Evolutionary conservation across 2,329 filamentous ascomycete species (phyloP), one percentile per base, ranked within the genome.

Genomic region (Penicillium aurantiogriseum): DNA sequence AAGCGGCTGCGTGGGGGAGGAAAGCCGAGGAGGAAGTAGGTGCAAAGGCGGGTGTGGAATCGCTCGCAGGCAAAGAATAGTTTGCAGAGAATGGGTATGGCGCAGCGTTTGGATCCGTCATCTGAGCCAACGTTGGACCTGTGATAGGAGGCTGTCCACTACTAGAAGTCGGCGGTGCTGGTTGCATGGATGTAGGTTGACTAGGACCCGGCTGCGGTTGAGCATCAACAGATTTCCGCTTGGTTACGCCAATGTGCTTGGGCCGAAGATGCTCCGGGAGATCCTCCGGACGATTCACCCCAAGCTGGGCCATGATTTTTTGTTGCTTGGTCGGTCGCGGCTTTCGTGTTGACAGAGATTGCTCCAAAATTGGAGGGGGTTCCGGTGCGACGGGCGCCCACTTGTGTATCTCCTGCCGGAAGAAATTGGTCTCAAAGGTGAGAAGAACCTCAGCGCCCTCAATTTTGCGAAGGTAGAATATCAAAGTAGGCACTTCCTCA

Each of bases 391-490:
- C 91, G 3, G 92, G 92, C 39, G 88, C 91, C 89, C 91, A 96
- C 71, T 91, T 95, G 76, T 99, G 94, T 56, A 99, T 81, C 71
- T 97, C 92, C 71, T 96, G 92, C 25, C 93, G 88, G 79, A 99
- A 93, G 74, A 95, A 96, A 71, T 99, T 99, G n/a, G 93, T 97
- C 77, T 99, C 94, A 56, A 88, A 89, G 0, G 92, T 85, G 2
- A 99, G 81, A 3, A 99, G 82, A 51, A 99, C 92, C 72, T 99
- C 94, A 1, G 94, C 92, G 3, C 94, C 94, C 76, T 99, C 94
- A 53, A 99, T 92, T 77, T 99, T 99, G 56, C 94, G 90, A 40
- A 99, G 81, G 68, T 96, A 97, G 75, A 99, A 99, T 6, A 95
- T 86, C 74, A 97, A 89, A 0, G 90, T 92, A 54, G 92, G 90